Evolutionary conservation across 805 yeast species (phyloP).

Genomic region (Suhomyces tanzawaensis): DNA sequence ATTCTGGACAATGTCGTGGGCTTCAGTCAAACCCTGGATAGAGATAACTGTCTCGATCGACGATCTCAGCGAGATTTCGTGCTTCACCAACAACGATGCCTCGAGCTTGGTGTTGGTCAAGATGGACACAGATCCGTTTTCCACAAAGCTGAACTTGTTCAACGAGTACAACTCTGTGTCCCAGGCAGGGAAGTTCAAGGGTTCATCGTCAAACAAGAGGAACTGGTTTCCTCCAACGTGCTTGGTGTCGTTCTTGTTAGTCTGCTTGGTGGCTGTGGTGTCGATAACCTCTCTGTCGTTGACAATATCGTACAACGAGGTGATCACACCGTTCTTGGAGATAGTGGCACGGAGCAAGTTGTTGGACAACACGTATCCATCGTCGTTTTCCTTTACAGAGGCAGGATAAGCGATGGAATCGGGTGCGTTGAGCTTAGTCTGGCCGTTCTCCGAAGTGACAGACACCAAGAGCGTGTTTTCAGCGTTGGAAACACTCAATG

Average conservation of each 20-base stretch:
- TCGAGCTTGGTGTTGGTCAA: constrained; percentile 54
- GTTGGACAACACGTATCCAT: constrained; percentile 57
- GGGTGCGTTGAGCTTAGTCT: constrained; percentile 13
- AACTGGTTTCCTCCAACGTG: constrained; percentile 72
- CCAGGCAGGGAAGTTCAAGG: constrained; percentile 94
- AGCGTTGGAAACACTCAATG: constrained; percentile 6
- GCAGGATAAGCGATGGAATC: constrained; percentile 44
- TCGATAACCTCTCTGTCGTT: constrained; percentile 66
- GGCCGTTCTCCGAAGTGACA: constrained; percentile 18
- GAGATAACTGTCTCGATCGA: constrained; percentile 68
- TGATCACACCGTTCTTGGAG: constrained; percentile 50
- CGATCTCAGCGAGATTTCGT: constrained; percentile 56
- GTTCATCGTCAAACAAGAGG: constrained; percentile 84
- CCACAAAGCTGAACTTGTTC: constrained; percentile 57
- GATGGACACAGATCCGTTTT: constrained; percentile 38
- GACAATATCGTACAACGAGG: constrained; percentile 59
- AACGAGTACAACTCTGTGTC: constrained; percentile 90
- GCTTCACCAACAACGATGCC: constrained; percentile 60
- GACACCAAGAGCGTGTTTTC: constrained; percentile 17
- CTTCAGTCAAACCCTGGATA: constrained; percentile 53
- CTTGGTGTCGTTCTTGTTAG: constrained; percentile 19
- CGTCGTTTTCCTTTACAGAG: constrained; percentile 39
- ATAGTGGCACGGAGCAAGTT: constrained; percentile 57
- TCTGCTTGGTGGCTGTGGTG: constrained; percentile 48
- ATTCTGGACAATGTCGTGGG: constrained; percentile 40